Percentiles rank a stretch among this genome's conserved stretches.
Conservation (phyloP, 805 yeast species). For the Teunomyces barrocoloradensis region DNA sequence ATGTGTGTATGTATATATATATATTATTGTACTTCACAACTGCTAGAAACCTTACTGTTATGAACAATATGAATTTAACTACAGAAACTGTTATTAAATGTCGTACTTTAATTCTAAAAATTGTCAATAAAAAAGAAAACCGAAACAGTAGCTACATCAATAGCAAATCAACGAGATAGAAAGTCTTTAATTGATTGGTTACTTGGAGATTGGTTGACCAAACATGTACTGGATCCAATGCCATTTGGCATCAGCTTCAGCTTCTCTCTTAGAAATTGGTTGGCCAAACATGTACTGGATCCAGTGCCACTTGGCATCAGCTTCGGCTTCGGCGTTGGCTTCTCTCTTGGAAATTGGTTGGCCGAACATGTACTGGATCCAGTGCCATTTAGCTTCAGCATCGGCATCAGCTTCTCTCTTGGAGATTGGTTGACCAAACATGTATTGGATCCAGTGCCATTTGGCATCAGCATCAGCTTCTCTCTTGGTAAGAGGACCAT, state of each 20-base stretch:
- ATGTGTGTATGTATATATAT: no score
- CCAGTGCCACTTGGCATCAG: conserved; percentile 9
- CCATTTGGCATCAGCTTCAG: conserved; percentile 8
- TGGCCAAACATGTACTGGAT: conserved; percentile 5
- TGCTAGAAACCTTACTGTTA: no score
- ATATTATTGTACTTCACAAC: no score
- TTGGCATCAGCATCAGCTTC: conserved; percentile 11
- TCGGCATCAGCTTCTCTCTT: conserved; percentile 11
- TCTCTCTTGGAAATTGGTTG: conserved; percentile 9
- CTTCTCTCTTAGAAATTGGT: conserved; percentile 7
- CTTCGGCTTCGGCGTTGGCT: conserved; percentile 7
- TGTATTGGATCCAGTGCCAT: conserved; percentile 8
- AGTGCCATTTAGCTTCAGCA: conserved; percentile 7
- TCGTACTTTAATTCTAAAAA: no score
- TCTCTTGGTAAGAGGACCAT: conserved; percentile 9
- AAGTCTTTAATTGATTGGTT: conserved; percentile 4
- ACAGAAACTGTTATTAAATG: not conserved
- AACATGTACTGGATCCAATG: conserved; percentile 7
- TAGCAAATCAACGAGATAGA: not conserved
- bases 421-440: conserved; percentile 1
- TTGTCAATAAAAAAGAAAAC: not conserved
- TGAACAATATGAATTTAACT: not conserved
- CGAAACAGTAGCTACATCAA: not conserved
- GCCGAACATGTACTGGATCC: conserved; percentile 5
- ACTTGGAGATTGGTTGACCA: conserved; percentile 10